Percentiles rank a stretch among this genome's conserved stretches.
These are phyloP conservation scores for Microbotryum saponariae DNA, from an alignment of 1,284 basidiomycete species.

Conservation along the genomic window DNA sequence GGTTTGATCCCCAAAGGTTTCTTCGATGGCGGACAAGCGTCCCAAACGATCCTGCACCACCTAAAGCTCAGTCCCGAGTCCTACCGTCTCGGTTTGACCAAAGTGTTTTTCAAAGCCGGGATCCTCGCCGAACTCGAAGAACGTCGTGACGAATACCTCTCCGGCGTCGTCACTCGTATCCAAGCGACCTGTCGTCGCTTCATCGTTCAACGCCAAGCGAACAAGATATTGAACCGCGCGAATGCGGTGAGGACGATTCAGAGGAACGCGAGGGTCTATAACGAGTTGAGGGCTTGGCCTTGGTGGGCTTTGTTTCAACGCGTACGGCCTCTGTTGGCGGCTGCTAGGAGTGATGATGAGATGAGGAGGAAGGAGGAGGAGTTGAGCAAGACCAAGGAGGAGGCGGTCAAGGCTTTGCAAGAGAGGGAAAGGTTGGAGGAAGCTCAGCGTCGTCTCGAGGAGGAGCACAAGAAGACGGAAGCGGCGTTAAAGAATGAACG, in stretches of 20 bases:
- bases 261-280: conserved; percentile 85
- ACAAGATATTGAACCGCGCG: conserved; percentile 89
- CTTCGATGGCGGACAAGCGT: conserved; percentile 94
- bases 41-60: conserved; percentile 82
- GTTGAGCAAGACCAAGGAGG: conserved; percentile 68
- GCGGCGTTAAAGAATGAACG: conserved; percentile 76
- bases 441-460: conserved; percentile 67
- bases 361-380: conserved; percentile 81
- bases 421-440: conserved; percentile 71
- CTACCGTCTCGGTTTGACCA: conserved; percentile 90
- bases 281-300: conserved; percentile 84
- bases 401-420: conserved; percentile 71
- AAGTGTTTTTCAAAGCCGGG: conserved; percentile 99
- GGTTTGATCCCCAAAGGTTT: conserved; percentile 87
- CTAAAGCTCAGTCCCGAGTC: conserved; percentile 76
- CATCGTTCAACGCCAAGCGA: conserved; percentile 80
- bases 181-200: conserved; percentile 81
- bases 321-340: conserved; percentile 82
- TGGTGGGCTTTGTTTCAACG: conserved; percentile 99
- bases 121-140: conserved; percentile 98
- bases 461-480: conserved; percentile 73
- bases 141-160: conserved; percentile 74
- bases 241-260: conserved; percentile 87
- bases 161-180: conserved; percentile 79
- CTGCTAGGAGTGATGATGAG: conserved; percentile 88